Evolutionary conservation across 2,329 filamentous ascomycete species (phyloP).

Genomic region (Cladosporium oxysporum): DNA sequence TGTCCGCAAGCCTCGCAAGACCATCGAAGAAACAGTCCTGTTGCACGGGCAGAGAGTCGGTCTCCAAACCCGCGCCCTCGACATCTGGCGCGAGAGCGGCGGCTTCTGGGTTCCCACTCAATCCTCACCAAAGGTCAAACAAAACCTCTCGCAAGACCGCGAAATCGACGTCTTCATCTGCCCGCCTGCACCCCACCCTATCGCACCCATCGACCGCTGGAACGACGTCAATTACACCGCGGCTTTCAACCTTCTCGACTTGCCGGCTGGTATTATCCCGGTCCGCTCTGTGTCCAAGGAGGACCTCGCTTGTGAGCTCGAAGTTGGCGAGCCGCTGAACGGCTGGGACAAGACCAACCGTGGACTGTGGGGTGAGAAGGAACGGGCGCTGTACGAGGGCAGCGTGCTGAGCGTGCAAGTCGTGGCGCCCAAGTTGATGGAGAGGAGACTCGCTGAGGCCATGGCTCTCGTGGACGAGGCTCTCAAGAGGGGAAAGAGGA

Average conservation of each 20-base stretch:
- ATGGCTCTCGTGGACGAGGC: conserved; percentile 58
- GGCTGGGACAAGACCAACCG: conserved; percentile 64
- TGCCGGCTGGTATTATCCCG: conserved; percentile 59
- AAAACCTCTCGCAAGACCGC: conserved; percentile 19
- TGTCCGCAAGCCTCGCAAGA: conserved; percentile 49
- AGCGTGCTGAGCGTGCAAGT: conserved; percentile 60
- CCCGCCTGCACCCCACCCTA: conserved; percentile 64
- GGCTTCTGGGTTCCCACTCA: conserved; percentile 34
- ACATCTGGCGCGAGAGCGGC: conserved; percentile 56
- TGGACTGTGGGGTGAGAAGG: conserved; percentile 57
- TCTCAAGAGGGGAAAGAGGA: conserved; percentile 28
- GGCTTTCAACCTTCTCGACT: conserved; percentile 63
- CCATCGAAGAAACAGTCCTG: conserved; percentile 51
- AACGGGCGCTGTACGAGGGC: conserved; percentile 56
- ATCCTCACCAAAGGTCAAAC: conserved; percentile 19
- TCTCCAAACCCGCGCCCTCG: conserved; percentile 57
- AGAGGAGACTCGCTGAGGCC: conserved; percentile 54
- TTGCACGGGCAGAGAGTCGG: conserved; percentile 55
- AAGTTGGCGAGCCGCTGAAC: conserved; percentile 42
- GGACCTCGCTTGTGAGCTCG: conserved; percentile 55
- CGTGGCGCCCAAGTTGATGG: conserved; percentile 56
- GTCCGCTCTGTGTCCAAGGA: conserved; percentile 51
- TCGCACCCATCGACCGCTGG: conserved; percentile 63
- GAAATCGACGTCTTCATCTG: conserved; percentile 63
- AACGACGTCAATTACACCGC: conserved; percentile 64